phyloP scores from a whole-genome alignment of 495 filamentous ascomycete genomes.

The Trichoderma parareesei region DNA sequence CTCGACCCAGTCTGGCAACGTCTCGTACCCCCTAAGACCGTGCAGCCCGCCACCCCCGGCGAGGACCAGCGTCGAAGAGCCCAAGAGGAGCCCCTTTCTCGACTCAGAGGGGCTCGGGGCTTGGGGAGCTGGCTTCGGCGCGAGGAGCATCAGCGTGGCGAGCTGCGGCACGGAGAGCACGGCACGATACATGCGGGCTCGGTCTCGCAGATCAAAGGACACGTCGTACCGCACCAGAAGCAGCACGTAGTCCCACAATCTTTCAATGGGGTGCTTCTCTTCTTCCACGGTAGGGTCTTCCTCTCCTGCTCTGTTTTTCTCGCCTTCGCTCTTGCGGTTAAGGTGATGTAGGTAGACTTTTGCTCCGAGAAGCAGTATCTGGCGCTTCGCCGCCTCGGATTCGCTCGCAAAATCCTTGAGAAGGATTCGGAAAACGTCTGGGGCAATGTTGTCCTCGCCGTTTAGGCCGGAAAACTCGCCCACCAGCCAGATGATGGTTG shows the following conservation, averaged over 20 bases:
- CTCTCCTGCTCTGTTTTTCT: slow-evolving; percentile 19
- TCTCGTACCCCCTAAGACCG: slow-evolving; percentile 66
- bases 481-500: slow-evolving; percentile 94
- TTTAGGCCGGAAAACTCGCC: slow-evolving; percentile 83
- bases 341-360: slow-evolving; percentile 91
- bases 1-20: slow-evolving; percentile 77
- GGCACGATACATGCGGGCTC: slow-evolving; percentile 76
- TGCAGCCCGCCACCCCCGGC: slow-evolving; percentile 64
- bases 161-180: slow-evolving; percentile 76
- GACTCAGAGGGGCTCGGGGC: slow-evolving; percentile 76
- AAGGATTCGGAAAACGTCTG: slow-evolving; percentile 86
- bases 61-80: slow-evolving; percentile 75
- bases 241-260: slow-evolving; percentile 77
- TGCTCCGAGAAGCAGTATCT: slow-evolving; percentile 85
- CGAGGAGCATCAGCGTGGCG: slow-evolving; percentile 80
- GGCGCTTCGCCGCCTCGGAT: slow-evolving; percentile 74
- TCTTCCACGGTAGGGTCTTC: slow-evolving; percentile 29
- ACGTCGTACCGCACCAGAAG: slow-evolving; percentile 84
- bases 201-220: slow-evolving; percentile 90
- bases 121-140: slow-evolving; percentile 88
- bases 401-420: slow-evolving; percentile 78
- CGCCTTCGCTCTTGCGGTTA: slow-evolving; percentile 45
- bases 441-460: slow-evolving; percentile 75
- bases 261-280: slow-evolving; percentile 57
- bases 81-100: slow-evolving; percentile 65